Evolutionary conservation across 192 early-diverging fungal genomes (phyloP).

Genomic region (Funneliformis geosporum): DNA sequence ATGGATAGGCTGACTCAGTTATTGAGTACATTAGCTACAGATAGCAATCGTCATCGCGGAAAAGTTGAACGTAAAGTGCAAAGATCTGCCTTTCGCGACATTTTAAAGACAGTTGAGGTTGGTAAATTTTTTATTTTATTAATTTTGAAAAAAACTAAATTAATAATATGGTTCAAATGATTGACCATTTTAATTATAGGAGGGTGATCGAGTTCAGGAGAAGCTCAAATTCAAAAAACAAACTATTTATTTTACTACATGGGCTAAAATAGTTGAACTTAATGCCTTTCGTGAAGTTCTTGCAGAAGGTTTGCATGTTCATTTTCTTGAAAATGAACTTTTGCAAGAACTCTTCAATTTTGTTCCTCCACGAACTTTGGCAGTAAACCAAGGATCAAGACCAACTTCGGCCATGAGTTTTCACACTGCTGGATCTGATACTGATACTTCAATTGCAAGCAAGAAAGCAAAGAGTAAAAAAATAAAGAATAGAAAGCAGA

Average conservation of each 20-base stretch:
- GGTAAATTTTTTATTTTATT: background rate
- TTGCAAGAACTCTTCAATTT: slow-evolving; percentile 24
- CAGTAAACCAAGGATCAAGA: background rate
- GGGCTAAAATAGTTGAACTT: slow-evolving; percentile 25
- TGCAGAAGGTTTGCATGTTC: slow-evolving; percentile 19
- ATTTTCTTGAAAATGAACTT: slow-evolving; percentile 20
- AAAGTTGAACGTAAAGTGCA: slow-evolving; percentile 60
- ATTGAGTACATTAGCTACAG: slow-evolving; percentile 55
- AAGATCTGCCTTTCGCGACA: slow-evolving; percentile 65
- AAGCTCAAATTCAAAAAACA: slow-evolving; percentile 28
- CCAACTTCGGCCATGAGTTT: slow-evolving; percentile 26
- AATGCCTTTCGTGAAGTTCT: slow-evolving; percentile 15
- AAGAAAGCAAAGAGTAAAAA: slow-evolving; percentile 16
- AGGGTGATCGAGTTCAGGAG: slow-evolving; percentile 3
- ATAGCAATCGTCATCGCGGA: slow-evolving; percentile 57
- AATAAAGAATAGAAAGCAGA: slow-evolving; percentile 9
- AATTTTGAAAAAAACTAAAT: background rate
- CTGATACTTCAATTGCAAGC: slow-evolving; percentile 12
- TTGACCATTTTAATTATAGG: slow-evolving; percentile 1
- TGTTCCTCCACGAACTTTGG: background rate
- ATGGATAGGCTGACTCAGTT: slow-evolving; percentile 41
- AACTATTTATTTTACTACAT: slow-evolving; percentile 23
- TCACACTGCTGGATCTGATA: slow-evolving; percentile 29
- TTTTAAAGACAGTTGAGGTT: slow-evolving; percentile 61
- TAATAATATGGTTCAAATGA: too few species aligned